A percentile compares a stretch with the other conserved stretches of the same genome.
These are phyloP conservation scores for Trichophaea hybrida DNA, from an alignment of 2,329 filamentous ascomycete genomes.

Conservation along the genomic window DNA sequence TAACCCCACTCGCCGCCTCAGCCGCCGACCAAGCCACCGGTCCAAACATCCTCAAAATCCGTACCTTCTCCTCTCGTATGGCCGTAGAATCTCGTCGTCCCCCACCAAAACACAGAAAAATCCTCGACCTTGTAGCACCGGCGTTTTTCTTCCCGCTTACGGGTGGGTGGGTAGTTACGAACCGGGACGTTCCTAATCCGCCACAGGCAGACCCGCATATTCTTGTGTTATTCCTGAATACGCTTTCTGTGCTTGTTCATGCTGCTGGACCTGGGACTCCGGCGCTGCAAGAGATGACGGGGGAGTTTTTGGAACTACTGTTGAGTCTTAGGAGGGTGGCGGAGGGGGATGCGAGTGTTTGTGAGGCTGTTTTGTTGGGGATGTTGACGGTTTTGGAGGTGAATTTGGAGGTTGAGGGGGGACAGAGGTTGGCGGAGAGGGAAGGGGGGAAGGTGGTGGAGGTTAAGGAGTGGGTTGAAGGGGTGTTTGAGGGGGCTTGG, in stretches of 20 bases:
- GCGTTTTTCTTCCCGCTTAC: slow-evolving; percentile 80
- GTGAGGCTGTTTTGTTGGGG: slow-evolving; percentile 62
- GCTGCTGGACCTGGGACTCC: slow-evolving; percentile 68
- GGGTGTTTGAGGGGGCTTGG: slow-evolving; percentile 48
- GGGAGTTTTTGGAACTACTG: slow-evolving; percentile 72
- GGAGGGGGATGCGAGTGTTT: slow-evolving; percentile 34
- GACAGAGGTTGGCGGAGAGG: slow-evolving; percentile 48
- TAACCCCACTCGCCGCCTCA: slow-evolving; percentile 65
- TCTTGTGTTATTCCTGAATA: slow-evolving; percentile 69
- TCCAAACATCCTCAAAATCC: slow-evolving; percentile 72
- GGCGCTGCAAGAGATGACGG: slow-evolving; percentile 62
- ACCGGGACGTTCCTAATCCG: slow-evolving; percentile 19
- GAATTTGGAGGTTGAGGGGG: slow-evolving; percentile 49
- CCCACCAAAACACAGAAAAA: slow-evolving; percentile 25
- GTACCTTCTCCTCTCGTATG: slow-evolving; percentile 72
- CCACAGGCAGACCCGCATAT: slow-evolving; percentile 60
- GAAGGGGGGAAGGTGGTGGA: slow-evolving; percentile 66
- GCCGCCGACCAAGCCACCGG: slow-evolving; percentile 69
- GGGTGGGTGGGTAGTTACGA: slow-evolving; percentile 57
- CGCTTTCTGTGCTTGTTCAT: slow-evolving; percentile 66
- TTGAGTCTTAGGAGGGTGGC: slow-evolving; percentile 42
- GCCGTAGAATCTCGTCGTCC: slow-evolving; percentile 44
- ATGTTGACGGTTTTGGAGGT: slow-evolving; percentile 70
- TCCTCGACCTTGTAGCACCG: slow-evolving; percentile 59
- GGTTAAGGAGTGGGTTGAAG: slow-evolving; percentile 70